Evolutionary conservation across 164 flowering plant species (phyloP).

Genomic region (Taxillus chinensis): DNA sequence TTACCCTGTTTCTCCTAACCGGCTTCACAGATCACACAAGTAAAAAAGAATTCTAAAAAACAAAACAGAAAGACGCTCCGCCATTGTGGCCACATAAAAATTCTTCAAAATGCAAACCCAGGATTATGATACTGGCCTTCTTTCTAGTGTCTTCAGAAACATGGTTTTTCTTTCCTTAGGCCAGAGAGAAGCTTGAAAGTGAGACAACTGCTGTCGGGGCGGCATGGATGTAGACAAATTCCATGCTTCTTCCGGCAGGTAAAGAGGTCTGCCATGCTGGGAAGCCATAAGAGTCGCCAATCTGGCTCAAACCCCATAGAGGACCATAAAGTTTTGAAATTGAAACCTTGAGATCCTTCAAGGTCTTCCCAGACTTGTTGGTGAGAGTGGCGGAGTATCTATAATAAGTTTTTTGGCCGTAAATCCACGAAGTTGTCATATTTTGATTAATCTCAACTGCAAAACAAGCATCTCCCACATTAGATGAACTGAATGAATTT

Average conservation of each 20-base stretch:
- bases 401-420: constrained; percentile 58
- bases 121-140: background rate
- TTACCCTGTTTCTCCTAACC: too few species aligned
- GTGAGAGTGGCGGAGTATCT: constrained; percentile 62
- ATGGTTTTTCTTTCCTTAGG: background rate
- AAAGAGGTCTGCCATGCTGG: constrained; percentile 56
- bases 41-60: too few species aligned
- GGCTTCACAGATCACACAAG: too few species aligned
- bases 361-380: constrained; percentile 57
- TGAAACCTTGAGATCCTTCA: constrained; percentile 51
- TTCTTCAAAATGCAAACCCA: too few species aligned
- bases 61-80: too few species aligned
- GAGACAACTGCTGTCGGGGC: background rate
- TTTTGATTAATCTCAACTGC: constrained; percentile 47
- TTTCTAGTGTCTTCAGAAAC: background rate
- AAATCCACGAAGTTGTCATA: constrained; percentile 50
- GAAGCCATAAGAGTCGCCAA: constrained; percentile 32
- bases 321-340: constrained; percentile 73
- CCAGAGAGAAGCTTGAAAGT: background rate
- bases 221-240: background rate
- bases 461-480: constrained; percentile 20
- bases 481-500: constrained; percentile 22
- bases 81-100: too few species aligned
- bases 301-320: constrained; percentile 69
- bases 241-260: background rate